Evolutionary conservation across 768 basidiomycete species (phyloP).

Genomic region (Lentinula raphanica): DNA sequence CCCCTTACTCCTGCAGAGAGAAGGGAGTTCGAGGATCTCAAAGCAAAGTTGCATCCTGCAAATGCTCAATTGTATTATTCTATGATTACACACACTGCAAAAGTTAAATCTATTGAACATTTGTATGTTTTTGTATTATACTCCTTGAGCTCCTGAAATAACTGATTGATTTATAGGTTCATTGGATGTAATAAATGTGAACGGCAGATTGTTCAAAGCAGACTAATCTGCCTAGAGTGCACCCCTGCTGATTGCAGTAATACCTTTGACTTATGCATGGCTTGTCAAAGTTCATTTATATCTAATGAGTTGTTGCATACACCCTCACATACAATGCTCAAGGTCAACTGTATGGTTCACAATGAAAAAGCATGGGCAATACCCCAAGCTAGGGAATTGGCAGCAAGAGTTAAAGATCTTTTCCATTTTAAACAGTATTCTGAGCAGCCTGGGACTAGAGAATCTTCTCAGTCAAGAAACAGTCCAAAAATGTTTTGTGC

Average conservation of each 20-base stretch:
- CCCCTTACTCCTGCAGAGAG: too few relatives aligned
- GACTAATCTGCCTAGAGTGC: conserved; percentile 9
- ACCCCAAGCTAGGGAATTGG: neutral
- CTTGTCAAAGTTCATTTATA: neutral
- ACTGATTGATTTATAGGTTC: too few relatives aligned
- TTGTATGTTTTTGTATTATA: too few relatives aligned
- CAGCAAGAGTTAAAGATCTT: neutral
- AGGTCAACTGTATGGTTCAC: neutral
- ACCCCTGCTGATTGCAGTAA: conserved; percentile 4
- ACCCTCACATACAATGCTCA: neutral
- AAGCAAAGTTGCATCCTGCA: too few relatives aligned
- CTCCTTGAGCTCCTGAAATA: too few relatives aligned
- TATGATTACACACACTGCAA: too few relatives aligned
- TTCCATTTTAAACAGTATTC: neutral
- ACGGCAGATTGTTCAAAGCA: conserved; percentile 1
- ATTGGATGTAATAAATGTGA: conserved; percentile 7
- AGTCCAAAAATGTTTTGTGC: neutral
- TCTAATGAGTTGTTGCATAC: neutral
- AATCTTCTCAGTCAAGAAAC: neutral
- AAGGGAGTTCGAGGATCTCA: too few relatives aligned
- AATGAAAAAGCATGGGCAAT: neutral
- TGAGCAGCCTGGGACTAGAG: neutral
- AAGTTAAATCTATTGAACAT: too few relatives aligned
- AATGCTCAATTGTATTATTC: too few relatives aligned
- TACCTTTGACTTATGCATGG: conserved; percentile 9